phyloP scores from a whole-genome alignment of 192 early-diverging fungal species.

The Backusella macrospora region DNA sequence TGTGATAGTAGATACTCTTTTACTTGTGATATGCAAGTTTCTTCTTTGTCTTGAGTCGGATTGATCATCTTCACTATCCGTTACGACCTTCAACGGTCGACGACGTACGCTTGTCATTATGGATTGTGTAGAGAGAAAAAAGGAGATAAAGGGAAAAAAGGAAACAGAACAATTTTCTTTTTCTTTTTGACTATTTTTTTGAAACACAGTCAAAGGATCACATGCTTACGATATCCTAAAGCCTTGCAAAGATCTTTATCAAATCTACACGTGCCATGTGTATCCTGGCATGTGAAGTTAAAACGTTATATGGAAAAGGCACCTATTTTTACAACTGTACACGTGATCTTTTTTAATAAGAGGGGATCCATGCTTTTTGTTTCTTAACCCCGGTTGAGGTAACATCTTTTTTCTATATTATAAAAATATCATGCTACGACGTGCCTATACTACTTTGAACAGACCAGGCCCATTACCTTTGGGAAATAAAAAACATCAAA shows the following conservation, averaged over 20 bases:
- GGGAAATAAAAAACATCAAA: constrained; percentile 64
- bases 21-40: constrained; percentile 29
- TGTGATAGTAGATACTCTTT: constrained; percentile 21
- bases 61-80: constrained; percentile 43
- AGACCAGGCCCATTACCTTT: constrained; percentile 71
- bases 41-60: constrained; percentile 30
- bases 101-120: constrained; percentile 18
- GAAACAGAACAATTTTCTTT: constrained; percentile 2
- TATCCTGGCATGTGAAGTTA: constrained; percentile 10
- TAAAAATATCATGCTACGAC: constrained; percentile 16
- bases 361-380: constrained; percentile 73
- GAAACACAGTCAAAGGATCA: constrained; percentile 17
- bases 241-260: background rate
- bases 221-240: constrained; percentile 9
- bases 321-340: constrained; percentile 62
- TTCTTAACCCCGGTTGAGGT: constrained; percentile 46
- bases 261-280: background rate
- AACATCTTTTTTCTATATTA: constrained; percentile 4
- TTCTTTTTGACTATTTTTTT: constrained; percentile 18
- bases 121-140: constrained; percentile 10
- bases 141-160: constrained; percentile 15
- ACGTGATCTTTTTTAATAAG: constrained; percentile 74
- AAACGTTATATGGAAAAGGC: background rate
- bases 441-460: constrained; percentile 34
- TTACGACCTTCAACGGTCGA: constrained; percentile 32